phyloP scores from a whole-genome alignment of 192 early-diverging fungal genomes.

The Powellomyces hirtus region DNA sequence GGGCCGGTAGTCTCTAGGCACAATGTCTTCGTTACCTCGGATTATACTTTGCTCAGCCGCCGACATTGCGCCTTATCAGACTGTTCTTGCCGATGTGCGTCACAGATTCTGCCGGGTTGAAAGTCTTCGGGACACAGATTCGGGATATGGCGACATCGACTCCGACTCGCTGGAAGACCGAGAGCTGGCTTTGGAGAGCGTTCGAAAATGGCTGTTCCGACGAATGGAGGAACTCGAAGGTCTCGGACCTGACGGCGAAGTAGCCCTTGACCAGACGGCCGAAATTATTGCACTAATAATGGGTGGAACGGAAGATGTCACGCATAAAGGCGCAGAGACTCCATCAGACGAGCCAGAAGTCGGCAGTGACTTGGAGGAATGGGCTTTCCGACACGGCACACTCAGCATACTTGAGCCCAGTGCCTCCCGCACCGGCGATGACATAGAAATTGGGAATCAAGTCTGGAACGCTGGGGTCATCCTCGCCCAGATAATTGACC shows the following conservation, averaged over 20 bases:
- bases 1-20: too few relatives aligned
- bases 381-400: neutral
- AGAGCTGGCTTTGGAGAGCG: neutral
- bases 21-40: neutral
- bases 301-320: neutral
- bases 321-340: neutral
- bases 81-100: neutral
- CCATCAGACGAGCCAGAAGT: neutral
- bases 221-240: conserved; percentile 12
- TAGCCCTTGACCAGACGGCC: neutral
- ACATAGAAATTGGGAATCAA: conserved; percentile 23
- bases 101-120: neutral
- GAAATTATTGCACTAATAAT: neutral
- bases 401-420: conserved; percentile 4
- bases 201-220: conserved; percentile 9
- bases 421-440: conserved; percentile 2
- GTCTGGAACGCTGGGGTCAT: conserved; percentile 23
- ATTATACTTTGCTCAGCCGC: neutral
- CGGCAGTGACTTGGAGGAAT: neutral
- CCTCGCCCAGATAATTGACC: conserved; percentile 12
- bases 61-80: conserved; percentile 4
- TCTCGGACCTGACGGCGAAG: neutral
- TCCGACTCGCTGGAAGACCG: conserved; percentile 1
- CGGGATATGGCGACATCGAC: neutral
- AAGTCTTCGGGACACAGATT: neutral